Evolutionary conservation across 106 monocot species (phyloP), one percentile per base, ranked within the genome.

Genomic region (Hemerocallis citrina): DNA sequence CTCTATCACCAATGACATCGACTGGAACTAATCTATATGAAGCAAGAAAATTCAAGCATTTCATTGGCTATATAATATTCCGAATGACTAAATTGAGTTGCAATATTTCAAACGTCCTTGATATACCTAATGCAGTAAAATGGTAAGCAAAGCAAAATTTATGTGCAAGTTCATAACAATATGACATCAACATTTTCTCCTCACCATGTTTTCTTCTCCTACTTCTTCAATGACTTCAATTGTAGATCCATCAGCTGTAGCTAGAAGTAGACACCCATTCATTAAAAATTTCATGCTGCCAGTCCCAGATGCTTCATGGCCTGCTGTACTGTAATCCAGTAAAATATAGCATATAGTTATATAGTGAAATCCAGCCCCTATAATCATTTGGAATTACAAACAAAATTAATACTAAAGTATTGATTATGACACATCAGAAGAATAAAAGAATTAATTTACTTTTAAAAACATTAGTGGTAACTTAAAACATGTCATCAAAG

Each of bases 251-350:
- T 75, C 75, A 55, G 67, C 68, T 55, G 75, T 75, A 27, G 75
- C 61, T 13, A 75, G 46, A 55, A 75, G 75, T 19, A 75, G 44
- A 62, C 68, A 75, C 36, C 75, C 75, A 63, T 75, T 75, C 68
- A 75, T 75, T 63, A 62, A 23, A 54, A 75, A 68, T 55, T 75
- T 75, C 75, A 75, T 75, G 63, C 50, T 68, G n/a, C 75, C 55
- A 56, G 68, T 75, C 21, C 75, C 75, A 62, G 75, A 75, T 46
- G 75, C 75, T 68, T 75, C 68, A 68, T 75, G 75, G 32, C 68
- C 68, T 55, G 75, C 75, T 35, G 75, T 75, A 39, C 75, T 75
- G 75, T 34, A 75, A 30, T 15, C 13, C 31, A 37, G 20, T 61
- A 24, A 42, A 31, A 68, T 33, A 28, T 27, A 15, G 29, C 34